Evolutionary conservation across 2,329 filamentous ascomycete genomes (phyloP), one percentile per base, ranked within the genome.

Genomic region (Fusarium sp.): DNA sequence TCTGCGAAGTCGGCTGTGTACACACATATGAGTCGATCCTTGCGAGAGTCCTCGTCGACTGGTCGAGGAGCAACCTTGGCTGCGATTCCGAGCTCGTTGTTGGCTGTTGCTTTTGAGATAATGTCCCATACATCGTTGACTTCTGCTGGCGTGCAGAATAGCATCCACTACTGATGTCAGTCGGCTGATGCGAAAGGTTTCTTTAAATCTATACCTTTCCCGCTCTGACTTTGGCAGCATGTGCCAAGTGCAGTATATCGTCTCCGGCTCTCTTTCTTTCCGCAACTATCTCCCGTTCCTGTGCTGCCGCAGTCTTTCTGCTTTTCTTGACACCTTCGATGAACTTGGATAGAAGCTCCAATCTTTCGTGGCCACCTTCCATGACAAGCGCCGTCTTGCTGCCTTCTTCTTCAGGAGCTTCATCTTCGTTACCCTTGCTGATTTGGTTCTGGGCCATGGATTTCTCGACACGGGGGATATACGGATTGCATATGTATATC

Each of bases 1-100:
- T 97, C 89, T 28, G 82, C 82, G 75, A 94, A 96, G 77, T 97
- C 89, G 43, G 83, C 82, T 7, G 93, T 97, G 78, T 97, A 97
- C 10, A 97, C 83, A 70, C 92, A 94, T 27, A 97, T 88, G 43
- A 96, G 79, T 21, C 89, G 84, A 21, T 81, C 79, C 45, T 79
- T 83, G 25, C 80, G 74, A 8, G 66, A 62, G 48, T 80, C 75
- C n/a, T 81, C 79, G 2, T 78, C 78, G 8, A 80, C 81, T 12
- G 85, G 78, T 48, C 83, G 81, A 2, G 91, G 88, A 2, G 90
- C 78, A 14, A 94, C 90, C 79, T 96, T 97, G 12, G 93, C 91
- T 2, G 82, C 85, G 41, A 89, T 86, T 0, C 93, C 93, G 4
- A 97, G 85, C 68, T 91, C 86, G 63, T 91, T 90, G 30, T 88